These are phyloP conservation scores for Fusarium redolens DNA, from an alignment of 2,329 filamentous ascomycete genomes.

Conservation along the genomic window DNA sequence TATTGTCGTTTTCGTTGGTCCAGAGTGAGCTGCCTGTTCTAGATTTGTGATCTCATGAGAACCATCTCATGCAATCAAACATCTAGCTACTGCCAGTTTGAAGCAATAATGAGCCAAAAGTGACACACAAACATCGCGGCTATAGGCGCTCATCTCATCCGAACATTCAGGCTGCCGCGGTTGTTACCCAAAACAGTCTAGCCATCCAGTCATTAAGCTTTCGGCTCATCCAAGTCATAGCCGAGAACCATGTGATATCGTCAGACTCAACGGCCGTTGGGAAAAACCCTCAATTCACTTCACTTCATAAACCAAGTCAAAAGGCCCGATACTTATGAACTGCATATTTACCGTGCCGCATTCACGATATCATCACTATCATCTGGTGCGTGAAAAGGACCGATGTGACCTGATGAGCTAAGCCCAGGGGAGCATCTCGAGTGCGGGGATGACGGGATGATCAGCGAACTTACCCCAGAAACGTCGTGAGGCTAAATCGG, in stretches of 20 bases:
- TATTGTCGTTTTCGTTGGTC: accelerated
- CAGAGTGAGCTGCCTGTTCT: accelerated
- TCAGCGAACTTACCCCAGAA: constrained; percentile 24
- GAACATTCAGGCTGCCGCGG: neutral
- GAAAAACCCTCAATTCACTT: neutral
- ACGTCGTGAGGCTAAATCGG: constrained; percentile 7
- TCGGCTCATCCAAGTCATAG: neutral
- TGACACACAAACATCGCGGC: neutral
- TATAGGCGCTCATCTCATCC: neutral
- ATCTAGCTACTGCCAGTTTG: accelerated
- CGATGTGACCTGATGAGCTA: constrained; percentile 24
- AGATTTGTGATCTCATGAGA: accelerated
- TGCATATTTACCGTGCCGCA: neutral
- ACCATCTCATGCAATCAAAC: accelerated
- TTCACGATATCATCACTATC: neutral
- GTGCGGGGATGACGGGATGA: constrained; percentile 11
- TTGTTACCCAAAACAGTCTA: neutral
- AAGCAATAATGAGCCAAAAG: neutral
- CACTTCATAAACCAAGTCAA: neutral
- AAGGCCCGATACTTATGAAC: constrained; percentile 13
- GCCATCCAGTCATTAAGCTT: neutral
- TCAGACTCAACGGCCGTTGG: neutral
- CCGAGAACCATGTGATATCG: neutral
- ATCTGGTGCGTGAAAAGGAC: constrained; percentile 13
- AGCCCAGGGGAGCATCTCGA: constrained; percentile 15